Conservation (phyloP, 2,329 filamentous ascomycete species). For the Sporothrix dimorphospora region DNA sequence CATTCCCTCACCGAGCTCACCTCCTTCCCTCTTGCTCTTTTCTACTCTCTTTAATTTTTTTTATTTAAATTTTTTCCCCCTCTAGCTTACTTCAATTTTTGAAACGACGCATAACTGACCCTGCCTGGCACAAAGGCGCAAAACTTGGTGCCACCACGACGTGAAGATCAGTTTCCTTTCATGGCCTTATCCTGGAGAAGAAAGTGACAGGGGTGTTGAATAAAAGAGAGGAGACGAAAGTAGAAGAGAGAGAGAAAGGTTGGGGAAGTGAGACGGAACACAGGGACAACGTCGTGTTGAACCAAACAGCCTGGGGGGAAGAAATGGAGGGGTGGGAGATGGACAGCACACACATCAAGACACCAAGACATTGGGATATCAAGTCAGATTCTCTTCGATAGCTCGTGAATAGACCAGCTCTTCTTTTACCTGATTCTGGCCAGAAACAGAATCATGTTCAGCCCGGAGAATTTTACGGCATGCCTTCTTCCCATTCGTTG, state of each 20-base stretch:
- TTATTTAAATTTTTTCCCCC: neutral
- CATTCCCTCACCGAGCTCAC: slow-evolving; percentile 6
- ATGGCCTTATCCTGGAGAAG: neutral
- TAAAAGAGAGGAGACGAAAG: neutral
- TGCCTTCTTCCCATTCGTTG: neutral
- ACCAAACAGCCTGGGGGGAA: neutral
- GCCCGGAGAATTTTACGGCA: neutral
- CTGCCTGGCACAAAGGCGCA: neutral
- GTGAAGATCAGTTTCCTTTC: neutral
- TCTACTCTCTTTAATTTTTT: neutral
- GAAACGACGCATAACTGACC: neutral
- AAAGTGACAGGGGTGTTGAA: neutral
- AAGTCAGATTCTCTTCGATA: too few species aligned
- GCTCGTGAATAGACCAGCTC: too few species aligned
- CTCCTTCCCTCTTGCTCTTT: neutral
- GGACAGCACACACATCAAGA: neutral
- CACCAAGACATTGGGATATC: neutral
- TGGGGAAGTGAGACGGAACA: too few species aligned
- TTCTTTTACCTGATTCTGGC: neutral
- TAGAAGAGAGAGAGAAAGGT: neutral
- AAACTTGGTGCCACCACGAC: neutral
- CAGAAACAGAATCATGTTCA: neutral
- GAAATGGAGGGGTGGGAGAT: too few species aligned
- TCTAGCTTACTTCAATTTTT: neutral
- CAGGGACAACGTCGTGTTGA: neutral